Evolutionary conservation across 495 filamentous ascomycete species (phyloP).

Genomic region (Neurospora tetraspora): DNA sequence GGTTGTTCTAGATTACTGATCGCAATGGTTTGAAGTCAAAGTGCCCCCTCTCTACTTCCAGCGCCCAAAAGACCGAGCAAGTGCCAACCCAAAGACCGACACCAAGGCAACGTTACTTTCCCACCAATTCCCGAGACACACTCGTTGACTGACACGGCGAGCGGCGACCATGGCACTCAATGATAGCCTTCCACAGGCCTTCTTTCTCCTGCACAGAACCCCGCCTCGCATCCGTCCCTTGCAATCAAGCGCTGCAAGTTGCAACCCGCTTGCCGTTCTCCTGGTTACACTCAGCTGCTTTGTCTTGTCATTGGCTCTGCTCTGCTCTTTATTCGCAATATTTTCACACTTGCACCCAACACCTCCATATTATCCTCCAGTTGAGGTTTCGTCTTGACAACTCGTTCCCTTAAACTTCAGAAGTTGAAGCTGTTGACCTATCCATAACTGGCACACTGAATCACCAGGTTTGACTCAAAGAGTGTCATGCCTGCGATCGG

Average conservation of each 20-base stretch:
- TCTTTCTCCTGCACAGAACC: neutral
- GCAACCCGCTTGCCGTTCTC: neutral
- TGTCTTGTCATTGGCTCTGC: slow-evolving; percentile 3
- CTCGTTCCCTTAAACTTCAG: neutral
- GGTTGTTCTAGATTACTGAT: neutral
- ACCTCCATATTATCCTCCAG: neutral
- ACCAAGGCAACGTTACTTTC: slow-evolving; percentile 20
- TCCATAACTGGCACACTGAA: neutral
- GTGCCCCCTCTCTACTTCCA: neutral
- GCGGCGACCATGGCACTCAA: neutral
- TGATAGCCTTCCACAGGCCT: neutral
- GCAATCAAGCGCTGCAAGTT: neutral
- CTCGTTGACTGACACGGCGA: neutral
- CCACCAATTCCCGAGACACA: neutral
- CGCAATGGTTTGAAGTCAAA: neutral
- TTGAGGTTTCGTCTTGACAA: neutral
- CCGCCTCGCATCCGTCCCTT: neutral
- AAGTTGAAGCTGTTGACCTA: neutral
- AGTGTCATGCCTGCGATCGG: neutral
- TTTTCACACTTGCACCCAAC: neutral
- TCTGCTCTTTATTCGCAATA: neutral
- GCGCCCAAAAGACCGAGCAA: neutral
- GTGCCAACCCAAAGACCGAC: neutral
- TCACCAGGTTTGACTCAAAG: neutral
- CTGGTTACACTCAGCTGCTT: neutral